Evolutionary conservation across 768 basidiomycete species (phyloP).

Genomic region (Mycena polygramma): DNA sequence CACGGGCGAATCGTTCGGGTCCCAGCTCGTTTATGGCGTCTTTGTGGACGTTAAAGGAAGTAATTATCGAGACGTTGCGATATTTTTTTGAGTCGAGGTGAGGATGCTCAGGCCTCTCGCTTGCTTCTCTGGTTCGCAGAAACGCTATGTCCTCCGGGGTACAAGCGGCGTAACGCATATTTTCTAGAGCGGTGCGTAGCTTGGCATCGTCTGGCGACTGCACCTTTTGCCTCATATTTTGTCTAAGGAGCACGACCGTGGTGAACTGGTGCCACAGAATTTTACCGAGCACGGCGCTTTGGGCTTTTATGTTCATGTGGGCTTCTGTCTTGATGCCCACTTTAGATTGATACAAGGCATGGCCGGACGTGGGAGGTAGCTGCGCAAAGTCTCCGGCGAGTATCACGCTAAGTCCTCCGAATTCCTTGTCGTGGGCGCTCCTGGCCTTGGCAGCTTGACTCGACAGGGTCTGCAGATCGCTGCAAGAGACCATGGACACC

Average conservation of each 20-base stretch:
- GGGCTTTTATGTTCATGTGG: not conserved
- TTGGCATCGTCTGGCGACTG: not conserved
- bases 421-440: too few species aligned
- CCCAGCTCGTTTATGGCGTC: not conserved
- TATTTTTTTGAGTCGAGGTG: not conserved
- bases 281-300: not conserved
- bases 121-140: not conserved
- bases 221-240: not conserved
- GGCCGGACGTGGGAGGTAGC: slow-evolving; percentile 18
- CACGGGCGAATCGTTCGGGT: not conserved
- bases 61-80: not conserved
- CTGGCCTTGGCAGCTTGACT: too few species aligned
- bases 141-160: not conserved
- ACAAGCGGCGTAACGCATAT: not conserved
- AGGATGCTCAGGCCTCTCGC: not conserved
- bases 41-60: not conserved
- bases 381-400: too few species aligned
- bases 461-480: too few species aligned
- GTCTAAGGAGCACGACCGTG: not conserved
- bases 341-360: too few species aligned
- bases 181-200: not conserved
- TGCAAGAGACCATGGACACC: too few species aligned
- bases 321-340: too few species aligned
- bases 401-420: too few species aligned
- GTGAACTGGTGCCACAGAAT: not conserved